Evolutionary conservation across 306 rosid genomes (phyloP), one percentile per base, ranked within the genome.

Genomic region (Parietaria judaica): DNA sequence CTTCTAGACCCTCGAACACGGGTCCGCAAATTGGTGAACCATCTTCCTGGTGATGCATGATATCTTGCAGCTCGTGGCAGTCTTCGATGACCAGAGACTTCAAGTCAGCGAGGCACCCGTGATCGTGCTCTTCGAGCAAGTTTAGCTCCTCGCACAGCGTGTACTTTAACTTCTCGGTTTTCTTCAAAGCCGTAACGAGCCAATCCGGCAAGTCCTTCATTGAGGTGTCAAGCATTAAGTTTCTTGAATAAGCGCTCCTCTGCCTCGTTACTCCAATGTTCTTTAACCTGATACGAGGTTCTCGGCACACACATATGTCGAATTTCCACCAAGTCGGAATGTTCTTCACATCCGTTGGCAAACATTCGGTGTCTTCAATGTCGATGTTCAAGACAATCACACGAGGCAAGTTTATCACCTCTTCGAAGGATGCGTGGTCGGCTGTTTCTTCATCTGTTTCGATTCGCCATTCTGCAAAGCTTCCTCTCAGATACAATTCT

Each of bases 371-470:
- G 51, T 53, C 15, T n/a, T 11, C n/a, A 0, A 52, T 53, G 12
- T 64, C 60, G 41, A 52, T 59, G 14, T 17, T 64, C 51, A 64
- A 38, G 36, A 39, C 51, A 11, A 13, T 52, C 38, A 53, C 41
- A 51, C 47, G 9, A 12, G 3, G 12, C 49, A 64, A 17, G 14
- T 10, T 5, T 16, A 43, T 14, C 41, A 64, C 11, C 68, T 64
- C 68, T 10, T 15, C 38, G 8, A 64, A 64, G 17, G 34, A 39
- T 3, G 23, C 60, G 8, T 10, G 16, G n/a, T 37, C 3, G 11
- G 14, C 14, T 17, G 62, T 58, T 36, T 39, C 37, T 16, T 10
- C 37, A 14, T 64, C 51, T 35, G 1, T 31, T 41, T 17, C 54
- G 4, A 14, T 13, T 3, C 14, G 36, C 60, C 60, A 53, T 2